Percentiles rank a stretch among this genome's conserved stretches.
These are phyloP conservation scores for Daldinia loculata DNA, from an alignment of 495 filamentous ascomycete genomes.

Conservation along the genomic window DNA sequence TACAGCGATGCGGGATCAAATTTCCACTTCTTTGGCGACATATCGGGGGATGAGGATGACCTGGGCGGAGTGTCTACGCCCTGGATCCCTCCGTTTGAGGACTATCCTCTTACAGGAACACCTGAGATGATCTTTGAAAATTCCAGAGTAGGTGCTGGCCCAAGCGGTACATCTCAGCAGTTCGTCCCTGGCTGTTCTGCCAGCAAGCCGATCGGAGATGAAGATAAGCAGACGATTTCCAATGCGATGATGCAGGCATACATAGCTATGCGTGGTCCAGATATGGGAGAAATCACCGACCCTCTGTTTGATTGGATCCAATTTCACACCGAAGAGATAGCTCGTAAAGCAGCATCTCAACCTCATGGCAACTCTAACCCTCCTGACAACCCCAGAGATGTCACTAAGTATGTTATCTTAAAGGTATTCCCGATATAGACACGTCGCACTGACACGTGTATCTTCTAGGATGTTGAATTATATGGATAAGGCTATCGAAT, in stretches of 20 bases:
- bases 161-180: neutral
- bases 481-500: constrained; percentile 26
- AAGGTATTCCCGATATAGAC: neutral
- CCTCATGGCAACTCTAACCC: neutral
- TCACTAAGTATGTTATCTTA: constrained; percentile 21
- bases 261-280: constrained; percentile 40
- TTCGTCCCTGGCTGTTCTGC: constrained; percentile 24
- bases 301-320: constrained; percentile 32
- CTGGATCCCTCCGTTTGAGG: no score
- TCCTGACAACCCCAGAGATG: neutral
- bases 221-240: constrained; percentile 19
- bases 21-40: neutral
- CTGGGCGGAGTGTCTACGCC: no score
- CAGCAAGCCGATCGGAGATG: constrained; percentile 3
- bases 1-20: neutral
- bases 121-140: no score
- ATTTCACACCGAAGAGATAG: constrained; percentile 4
- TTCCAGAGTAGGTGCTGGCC: neutral
- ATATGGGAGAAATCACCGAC: constrained; percentile 7
- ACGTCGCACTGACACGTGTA: neutral
- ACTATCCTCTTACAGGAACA: no score
- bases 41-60: neutral
- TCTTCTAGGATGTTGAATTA: constrained; percentile 25
- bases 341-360: neutral
- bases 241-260: constrained; percentile 40